phyloP scores from a whole-genome alignment of 768 basidiomycete species.

The Pleurotus sapidus region DNA sequence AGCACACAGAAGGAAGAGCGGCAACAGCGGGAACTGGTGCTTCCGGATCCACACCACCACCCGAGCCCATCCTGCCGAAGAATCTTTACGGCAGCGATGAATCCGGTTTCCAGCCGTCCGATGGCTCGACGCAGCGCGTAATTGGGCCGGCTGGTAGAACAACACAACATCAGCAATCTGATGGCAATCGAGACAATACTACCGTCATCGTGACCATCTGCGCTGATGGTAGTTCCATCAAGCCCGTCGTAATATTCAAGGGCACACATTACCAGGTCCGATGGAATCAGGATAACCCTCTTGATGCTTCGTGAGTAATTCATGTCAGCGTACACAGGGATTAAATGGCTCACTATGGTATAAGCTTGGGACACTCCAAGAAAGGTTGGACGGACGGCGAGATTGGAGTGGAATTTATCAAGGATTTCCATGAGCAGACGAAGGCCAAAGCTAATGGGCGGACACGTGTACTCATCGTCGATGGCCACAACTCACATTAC shows the following conservation, averaged over 20 bases:
- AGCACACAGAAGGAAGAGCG: too few relatives aligned
- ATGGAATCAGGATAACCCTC: slow-evolving; percentile 39
- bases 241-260: slow-evolving; percentile 38
- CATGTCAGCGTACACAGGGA: background rate
- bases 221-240: slow-evolving; percentile 31
- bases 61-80: slow-evolving; percentile 18
- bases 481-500: slow-evolving; percentile 36
- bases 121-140: slow-evolving; percentile 22
- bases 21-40: background rate
- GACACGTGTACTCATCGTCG: slow-evolving; percentile 28
- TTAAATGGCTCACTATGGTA: background rate
- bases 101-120: slow-evolving; percentile 24
- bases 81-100: slow-evolving; percentile 33
- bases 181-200: slow-evolving; percentile 28
- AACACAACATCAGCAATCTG: slow-evolving; percentile 26
- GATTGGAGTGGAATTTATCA: slow-evolving; percentile 22
- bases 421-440: slow-evolving; percentile 24
- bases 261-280: slow-evolving; percentile 29
- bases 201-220: slow-evolving; percentile 34
- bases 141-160: slow-evolving; percentile 20
- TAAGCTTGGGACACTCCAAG: background rate
- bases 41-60: background rate
- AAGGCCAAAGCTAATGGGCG: slow-evolving; percentile 16
- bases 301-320: slow-evolving; percentile 32
- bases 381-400: slow-evolving; percentile 24